Percentiles rank a stretch among this genome's conserved stretches.
Evolutionary conservation across 164 flowering plant genomes (phyloP).

Genomic region (Sextonia rubra): DNA sequence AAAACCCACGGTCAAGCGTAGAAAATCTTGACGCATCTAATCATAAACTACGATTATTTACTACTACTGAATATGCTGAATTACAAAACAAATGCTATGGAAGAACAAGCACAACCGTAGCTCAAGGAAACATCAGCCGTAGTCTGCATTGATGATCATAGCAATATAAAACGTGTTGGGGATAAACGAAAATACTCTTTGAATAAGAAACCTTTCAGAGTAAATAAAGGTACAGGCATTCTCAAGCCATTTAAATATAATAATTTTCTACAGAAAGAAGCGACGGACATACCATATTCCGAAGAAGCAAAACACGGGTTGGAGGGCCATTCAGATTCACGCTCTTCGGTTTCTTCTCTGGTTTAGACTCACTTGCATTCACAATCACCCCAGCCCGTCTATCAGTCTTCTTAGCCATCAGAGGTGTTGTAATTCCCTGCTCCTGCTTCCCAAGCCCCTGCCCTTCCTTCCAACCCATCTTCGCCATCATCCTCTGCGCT

Average conservation of each 20-base stretch:
- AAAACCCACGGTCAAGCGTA: neutral
- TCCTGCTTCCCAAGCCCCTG: slow-evolving; percentile 99
- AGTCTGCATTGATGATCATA: neutral
- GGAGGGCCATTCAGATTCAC: slow-evolving; percentile 78
- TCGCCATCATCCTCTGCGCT: slow-evolving; percentile 99
- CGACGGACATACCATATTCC: slow-evolving; percentile 66
- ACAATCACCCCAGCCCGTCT: slow-evolving; percentile 96
- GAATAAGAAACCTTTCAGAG: neutral
- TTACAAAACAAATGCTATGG: too few relatives aligned
- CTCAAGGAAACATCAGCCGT: neutral
- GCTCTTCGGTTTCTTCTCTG: slow-evolving; percentile 85
- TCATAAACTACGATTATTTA: neutral
- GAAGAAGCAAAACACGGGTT: slow-evolving; percentile 84
- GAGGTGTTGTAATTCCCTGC: slow-evolving; percentile 96
- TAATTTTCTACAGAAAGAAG: neutral
- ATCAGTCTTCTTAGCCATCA: slow-evolving; percentile 98
- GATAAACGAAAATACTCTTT: neutral
- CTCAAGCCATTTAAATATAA: neutral
- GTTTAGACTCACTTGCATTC: slow-evolving; percentile 77
- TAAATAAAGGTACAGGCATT: neutral
- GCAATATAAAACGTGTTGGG: neutral
- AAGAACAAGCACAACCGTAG: neutral
- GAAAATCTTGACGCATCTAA: neutral
- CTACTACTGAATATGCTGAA: neutral
- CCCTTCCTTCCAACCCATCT: slow-evolving; percentile 99